Conservation (phyloP, 805 yeast species). For the Candida dendrica region DNA sequence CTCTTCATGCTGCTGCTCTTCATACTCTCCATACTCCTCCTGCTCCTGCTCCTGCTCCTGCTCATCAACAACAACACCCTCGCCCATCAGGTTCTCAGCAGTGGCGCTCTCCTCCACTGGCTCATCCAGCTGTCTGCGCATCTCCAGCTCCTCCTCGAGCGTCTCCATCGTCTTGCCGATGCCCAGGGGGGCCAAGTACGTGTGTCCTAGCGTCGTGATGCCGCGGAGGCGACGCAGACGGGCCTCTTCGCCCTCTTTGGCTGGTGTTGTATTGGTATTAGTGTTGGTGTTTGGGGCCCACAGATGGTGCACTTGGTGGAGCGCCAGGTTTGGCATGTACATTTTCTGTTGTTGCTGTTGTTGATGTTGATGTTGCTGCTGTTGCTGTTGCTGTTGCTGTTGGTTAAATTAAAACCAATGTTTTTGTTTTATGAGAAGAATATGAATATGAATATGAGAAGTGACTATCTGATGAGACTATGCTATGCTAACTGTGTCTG, state of each 20-base stretch:
- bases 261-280: slow-evolving; percentile 1
- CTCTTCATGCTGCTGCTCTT: not conserved
- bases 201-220: slow-evolving; percentile 40
- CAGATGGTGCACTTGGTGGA: slow-evolving; percentile 36
- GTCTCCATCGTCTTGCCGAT: slow-evolving; percentile 45
- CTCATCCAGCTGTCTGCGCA: slow-evolving; percentile 21
- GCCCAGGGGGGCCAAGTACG: slow-evolving; percentile 52
- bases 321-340: slow-evolving; percentile 42
- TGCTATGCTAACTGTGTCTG: no score
- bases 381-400: no score
- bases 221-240: slow-evolving; percentile 17
- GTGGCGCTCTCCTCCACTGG: slow-evolving; percentile 16
- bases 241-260: slow-evolving; percentile 2
- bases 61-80: slow-evolving; percentile 14
- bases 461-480: no score
- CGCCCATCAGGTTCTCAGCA: slow-evolving; percentile 24
- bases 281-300: slow-evolving; percentile 27
- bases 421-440: no score
- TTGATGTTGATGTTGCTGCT: no score
- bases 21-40: not conserved
- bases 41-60: slow-evolving; percentile 1
- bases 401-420: no score
- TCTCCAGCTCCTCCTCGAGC: slow-evolving; percentile 22
- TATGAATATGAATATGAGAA: no score
- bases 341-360: slow-evolving; percentile 17